These are phyloP conservation scores for Hypoxylon sp. DNA, from an alignment of 2,329 filamentous ascomycete genomes.

Conservation along the genomic window DNA sequence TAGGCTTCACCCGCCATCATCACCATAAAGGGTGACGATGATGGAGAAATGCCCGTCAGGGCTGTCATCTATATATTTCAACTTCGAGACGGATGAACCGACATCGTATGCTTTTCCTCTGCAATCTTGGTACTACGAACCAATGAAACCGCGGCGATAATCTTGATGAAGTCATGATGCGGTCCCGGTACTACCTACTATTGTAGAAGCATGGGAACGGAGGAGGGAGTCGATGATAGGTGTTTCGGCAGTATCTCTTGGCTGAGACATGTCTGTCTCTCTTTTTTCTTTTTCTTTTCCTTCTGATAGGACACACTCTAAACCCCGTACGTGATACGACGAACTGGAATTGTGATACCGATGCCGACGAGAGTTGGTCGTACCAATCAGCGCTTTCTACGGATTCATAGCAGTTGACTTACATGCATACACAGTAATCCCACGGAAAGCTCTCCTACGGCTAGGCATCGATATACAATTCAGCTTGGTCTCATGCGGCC, in stretches of 20 bases:
- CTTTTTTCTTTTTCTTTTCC: neutral
- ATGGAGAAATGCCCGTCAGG: neutral
- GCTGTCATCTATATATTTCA: neutral
- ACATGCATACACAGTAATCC: too few species aligned
- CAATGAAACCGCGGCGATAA: constrained; percentile 15
- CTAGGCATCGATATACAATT: constrained; percentile 1
- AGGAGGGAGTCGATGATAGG: constrained; percentile 13
- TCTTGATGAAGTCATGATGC: constrained; percentile 30
- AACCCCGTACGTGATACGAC: constrained; percentile 7
- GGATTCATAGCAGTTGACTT: neutral
- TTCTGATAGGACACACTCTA: neutral
- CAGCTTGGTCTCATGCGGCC: constrained; percentile 4
- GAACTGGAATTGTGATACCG: constrained; percentile 9
- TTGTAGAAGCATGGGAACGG: neutral
- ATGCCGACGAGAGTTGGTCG: constrained; percentile 18
- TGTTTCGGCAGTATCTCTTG: constrained; percentile 8
- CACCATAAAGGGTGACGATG: neutral
- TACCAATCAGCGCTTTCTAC: constrained; percentile 6
- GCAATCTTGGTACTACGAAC: neutral
- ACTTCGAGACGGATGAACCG: constrained; percentile 5
- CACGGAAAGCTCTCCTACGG: constrained; percentile 1
- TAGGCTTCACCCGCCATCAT: constrained; percentile 12
- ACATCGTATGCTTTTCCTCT: constrained; percentile 15
- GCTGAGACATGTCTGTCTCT: constrained; percentile 9
- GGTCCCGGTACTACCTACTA: constrained; percentile 13